These are phyloP conservation scores for Phytophthora kernoviae DNA, from an alignment of 352 stramenopile species.

Conservation along the genomic window DNA sequence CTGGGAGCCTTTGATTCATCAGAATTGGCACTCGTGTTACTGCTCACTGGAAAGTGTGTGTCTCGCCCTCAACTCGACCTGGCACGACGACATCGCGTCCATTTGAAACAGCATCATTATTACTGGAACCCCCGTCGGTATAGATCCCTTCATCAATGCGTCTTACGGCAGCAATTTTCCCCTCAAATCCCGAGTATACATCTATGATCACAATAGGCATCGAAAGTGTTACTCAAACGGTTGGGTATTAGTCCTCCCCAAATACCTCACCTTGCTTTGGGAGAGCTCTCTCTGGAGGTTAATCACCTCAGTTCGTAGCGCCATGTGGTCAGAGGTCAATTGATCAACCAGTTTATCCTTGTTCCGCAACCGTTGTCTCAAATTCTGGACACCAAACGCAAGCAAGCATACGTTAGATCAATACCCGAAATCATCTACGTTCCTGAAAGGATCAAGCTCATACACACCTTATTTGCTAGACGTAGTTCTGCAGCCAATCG, in stretches of 20 bases:
- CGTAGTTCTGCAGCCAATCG: constrained; percentile 79
- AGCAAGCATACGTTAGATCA: constrained; percentile 5
- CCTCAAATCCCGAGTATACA: constrained; percentile 42
- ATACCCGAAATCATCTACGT: not conserved
- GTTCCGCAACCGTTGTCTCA: constrained; percentile 75
- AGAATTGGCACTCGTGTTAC: constrained; percentile 12
- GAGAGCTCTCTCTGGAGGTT: constrained; percentile 66
- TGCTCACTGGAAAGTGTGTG: constrained; percentile 17
- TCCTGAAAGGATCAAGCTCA: no score
- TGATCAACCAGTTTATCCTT: constrained; percentile 87
- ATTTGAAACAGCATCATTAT: constrained; percentile 19
- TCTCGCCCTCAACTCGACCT: constrained; percentile 17
- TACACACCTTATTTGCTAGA: constrained; percentile 82
- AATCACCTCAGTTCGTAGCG: constrained; percentile 56
- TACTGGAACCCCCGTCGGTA: constrained; percentile 11
- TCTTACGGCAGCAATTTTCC: constrained; percentile 16
- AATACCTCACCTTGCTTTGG: constrained; percentile 55
- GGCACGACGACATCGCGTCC: constrained; percentile 10
- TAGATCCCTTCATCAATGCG: constrained; percentile 3
- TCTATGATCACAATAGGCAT: constrained; percentile 13
- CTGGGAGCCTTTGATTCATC: constrained; percentile 10
- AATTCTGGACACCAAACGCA: constrained; percentile 54
- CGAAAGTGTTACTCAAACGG: not conserved
- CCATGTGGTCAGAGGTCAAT: constrained; percentile 74
- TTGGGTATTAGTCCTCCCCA: not conserved